Evolutionary conservation across 805 yeast species (phyloP).

Genomic region (Wickerhamomyces canadensis): DNA sequence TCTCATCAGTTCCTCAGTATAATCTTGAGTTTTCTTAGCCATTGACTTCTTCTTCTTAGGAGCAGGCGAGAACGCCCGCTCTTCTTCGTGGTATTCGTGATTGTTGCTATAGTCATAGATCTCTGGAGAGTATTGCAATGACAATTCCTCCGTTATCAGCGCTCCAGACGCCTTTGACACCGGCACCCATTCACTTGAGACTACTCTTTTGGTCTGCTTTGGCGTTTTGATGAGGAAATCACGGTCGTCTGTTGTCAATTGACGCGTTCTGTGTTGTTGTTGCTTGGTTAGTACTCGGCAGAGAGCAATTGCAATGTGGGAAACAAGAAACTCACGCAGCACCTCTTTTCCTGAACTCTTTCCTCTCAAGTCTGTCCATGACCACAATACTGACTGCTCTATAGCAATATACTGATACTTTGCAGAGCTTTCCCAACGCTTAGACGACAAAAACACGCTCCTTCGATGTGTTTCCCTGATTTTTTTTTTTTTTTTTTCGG

Average conservation of each 20-base stretch:
- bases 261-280: conserved; percentile 3
- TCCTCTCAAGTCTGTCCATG: background rate
- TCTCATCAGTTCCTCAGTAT: too few relatives aligned
- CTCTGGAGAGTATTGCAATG: conserved; percentile 7
- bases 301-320: background rate
- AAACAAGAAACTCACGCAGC: conserved; percentile 2
- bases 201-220: background rate
- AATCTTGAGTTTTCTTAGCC: background rate
- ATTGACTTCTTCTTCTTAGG: background rate
- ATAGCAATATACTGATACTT: too few relatives aligned
- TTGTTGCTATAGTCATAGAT: background rate
- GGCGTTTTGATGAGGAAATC: conserved; percentile 11
- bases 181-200: conserved; percentile 7
- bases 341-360: conserved; percentile 4
- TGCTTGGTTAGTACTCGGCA: too few relatives aligned
- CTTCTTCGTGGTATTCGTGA: background rate
- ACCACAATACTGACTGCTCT: too few relatives aligned
- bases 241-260: conserved; percentile 6
- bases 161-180: conserved; percentile 17
- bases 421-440: too few relatives aligned
- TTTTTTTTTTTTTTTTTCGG: too few relatives aligned
- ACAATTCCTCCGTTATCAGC: conserved; percentile 14
- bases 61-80: too few relatives aligned
- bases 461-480: too few relatives aligned
- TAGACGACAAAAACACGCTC: too few relatives aligned